Percentiles rank a stretch among this genome's conserved stretches.
Evolutionary conservation across 331 rosid genomes (phyloP).

Genomic region (Rosa hybrid): DNA sequence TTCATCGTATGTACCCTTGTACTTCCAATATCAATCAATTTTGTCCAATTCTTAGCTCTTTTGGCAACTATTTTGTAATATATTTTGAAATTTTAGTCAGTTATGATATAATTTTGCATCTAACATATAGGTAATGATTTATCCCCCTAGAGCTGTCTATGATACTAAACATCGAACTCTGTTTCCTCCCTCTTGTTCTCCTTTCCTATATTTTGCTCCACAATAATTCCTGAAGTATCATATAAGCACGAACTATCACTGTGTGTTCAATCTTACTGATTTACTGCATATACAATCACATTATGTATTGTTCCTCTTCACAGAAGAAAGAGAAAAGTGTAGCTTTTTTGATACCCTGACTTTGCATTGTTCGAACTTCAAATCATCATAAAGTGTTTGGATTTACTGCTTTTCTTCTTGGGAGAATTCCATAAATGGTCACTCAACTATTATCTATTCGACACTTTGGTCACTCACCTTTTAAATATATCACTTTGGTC

Average conservation of each 20-base stretch:
- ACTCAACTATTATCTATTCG: too few relatives aligned
- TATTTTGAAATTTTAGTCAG: too few relatives aligned
- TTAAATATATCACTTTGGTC: not conserved
- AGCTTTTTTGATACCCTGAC: not conserved
- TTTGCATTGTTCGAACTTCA: not conserved
- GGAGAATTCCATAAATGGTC: too few relatives aligned
- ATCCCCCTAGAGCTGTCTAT: not conserved
- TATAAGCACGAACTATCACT: too few relatives aligned
- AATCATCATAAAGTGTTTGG: not conserved
- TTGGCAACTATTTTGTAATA: too few relatives aligned
- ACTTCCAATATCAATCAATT: too few relatives aligned
- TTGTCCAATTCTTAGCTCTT: too few relatives aligned
- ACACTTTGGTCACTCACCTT: too few relatives aligned
- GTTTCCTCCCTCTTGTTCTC: not conserved
- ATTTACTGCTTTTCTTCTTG: not conserved
- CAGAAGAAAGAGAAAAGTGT: not conserved
- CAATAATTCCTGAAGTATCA: not conserved
- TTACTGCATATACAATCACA: not conserved
- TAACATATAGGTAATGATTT: not conserved
- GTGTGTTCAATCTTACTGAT: not conserved
- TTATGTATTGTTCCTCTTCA: not conserved
- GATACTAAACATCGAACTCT: not conserved
- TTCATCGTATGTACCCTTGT: too few relatives aligned
- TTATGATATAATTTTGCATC: too few relatives aligned
- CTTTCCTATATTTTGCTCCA: not conserved